Conservation (phyloP, 257 asterid genomes). For the Forsythia suspensa region DNA sequence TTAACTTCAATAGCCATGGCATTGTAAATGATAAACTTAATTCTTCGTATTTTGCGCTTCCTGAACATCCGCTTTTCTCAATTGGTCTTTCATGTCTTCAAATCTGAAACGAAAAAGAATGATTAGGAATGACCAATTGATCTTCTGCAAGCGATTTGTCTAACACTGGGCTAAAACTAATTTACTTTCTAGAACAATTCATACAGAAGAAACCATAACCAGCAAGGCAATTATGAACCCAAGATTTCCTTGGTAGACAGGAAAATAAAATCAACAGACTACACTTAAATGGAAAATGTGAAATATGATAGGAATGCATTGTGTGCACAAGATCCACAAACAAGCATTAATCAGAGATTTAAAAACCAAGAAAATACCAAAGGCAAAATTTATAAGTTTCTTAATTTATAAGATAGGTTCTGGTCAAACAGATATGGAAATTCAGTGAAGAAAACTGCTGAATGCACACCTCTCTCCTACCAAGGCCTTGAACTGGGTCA, state of each 20-base stretch:
- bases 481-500: slow-evolving; percentile 69
- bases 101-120: slow-evolving; percentile 51
- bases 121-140: neutral
- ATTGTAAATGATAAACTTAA: slow-evolving; percentile 63
- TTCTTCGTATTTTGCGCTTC: slow-evolving; percentile 91
- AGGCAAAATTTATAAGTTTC: neutral
- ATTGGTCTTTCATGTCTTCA: slow-evolving; percentile 82
- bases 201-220: neutral
- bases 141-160: neutral
- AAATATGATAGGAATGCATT: neutral
- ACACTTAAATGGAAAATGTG: slow-evolving; percentile 13
- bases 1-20: slow-evolving; percentile 75
- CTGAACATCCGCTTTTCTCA: slow-evolving; percentile 88
- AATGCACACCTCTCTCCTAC: slow-evolving; percentile 75
- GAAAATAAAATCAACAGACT: slow-evolving; percentile 1
- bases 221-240: slow-evolving; percentile 5
- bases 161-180: slow-evolving; percentile 8
- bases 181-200: slow-evolving; percentile 6
- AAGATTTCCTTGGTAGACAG: slow-evolving; percentile 11
- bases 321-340: slow-evolving; percentile 11
- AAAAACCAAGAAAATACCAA: neutral
- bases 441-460: slow-evolving; percentile 17
- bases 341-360: neutral
- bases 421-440: slow-evolving; percentile 12
- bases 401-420: slow-evolving; percentile 3